These are phyloP conservation scores for Telfairia occidentalis DNA, from an alignment of 331 rosid genomes.

Conservation along the genomic window DNA sequence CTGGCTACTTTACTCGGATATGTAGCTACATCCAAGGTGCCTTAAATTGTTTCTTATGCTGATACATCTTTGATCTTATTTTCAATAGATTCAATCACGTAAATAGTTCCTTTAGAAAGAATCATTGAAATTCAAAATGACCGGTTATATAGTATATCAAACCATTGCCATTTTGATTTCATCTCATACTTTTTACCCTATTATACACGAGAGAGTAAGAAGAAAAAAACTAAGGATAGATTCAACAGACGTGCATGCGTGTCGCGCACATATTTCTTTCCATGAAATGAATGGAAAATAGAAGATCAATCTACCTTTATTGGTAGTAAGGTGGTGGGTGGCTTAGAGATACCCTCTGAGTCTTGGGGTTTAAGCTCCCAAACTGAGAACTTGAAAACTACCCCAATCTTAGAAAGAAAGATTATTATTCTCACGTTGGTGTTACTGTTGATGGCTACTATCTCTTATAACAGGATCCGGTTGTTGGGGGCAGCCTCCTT, in stretches of 20 bases:
- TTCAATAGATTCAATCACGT: background rate
- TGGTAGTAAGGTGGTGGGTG: background rate
- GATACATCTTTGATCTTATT: background rate
- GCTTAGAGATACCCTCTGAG: background rate
- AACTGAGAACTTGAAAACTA: background rate
- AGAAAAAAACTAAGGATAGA: background rate
- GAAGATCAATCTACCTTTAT: background rate
- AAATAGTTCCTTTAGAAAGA: background rate
- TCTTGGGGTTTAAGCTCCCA: background rate
- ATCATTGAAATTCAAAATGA: background rate
- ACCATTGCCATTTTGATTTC: background rate
- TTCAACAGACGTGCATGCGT: background rate
- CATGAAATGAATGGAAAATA: background rate
- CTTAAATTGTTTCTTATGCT: background rate
- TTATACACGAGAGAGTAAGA: background rate
- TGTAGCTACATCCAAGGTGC: slow-evolving; percentile 94
- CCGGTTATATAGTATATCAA: background rate
- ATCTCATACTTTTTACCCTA: background rate
- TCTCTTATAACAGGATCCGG: slow-evolving; percentile 61
- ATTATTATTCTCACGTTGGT: background rate
- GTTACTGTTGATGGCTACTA: background rate
- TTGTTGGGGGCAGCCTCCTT: slow-evolving; percentile 78
- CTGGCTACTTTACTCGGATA: slow-evolving; percentile 74
- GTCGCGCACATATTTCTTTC: background rate
- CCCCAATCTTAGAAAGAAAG: no score